Percentiles rank a stretch among this genome's conserved stretches.
Conservation (phyloP, 805 yeast species). For the Kluyveromyces aestuarii region DNA sequence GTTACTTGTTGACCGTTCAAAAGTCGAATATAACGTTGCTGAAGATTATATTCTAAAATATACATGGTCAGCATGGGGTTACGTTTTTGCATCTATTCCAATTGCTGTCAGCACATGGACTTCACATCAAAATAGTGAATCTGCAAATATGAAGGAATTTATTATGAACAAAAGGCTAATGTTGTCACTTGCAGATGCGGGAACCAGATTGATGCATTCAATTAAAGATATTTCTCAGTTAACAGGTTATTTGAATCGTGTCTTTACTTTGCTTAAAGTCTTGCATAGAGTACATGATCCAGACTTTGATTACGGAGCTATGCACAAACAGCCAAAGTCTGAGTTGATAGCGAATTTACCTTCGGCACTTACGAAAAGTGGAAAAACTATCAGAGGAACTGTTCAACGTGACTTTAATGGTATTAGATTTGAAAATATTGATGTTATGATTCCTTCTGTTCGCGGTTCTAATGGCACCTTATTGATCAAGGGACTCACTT, state of each 20-base stretch:
- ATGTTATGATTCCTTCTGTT: constrained; percentile 67
- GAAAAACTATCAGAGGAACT: constrained; percentile 52
- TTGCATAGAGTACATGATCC: constrained; percentile 73
- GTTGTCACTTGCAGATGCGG: constrained; percentile 91
- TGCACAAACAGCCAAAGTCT: constrained; percentile 21
- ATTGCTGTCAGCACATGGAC: constrained; percentile 52
- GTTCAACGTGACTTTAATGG: constrained; percentile 70
- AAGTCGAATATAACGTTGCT: constrained; percentile 59
- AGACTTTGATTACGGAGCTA: constrained; percentile 32
- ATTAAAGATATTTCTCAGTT: constrained; percentile 86
- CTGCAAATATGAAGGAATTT: constrained; percentile 73
- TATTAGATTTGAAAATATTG: constrained; percentile 73
- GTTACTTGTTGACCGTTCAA: constrained; percentile 43
- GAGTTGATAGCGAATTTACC: not conserved
- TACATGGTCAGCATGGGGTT: constrained; percentile 95
- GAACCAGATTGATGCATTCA: constrained; percentile 88
- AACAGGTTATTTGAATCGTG: constrained; percentile 84
- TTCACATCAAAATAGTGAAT: constrained; percentile 29
- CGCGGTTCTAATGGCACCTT: constrained; percentile 53
- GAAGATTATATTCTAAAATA: constrained; percentile 86
- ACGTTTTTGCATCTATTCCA: constrained; percentile 82
- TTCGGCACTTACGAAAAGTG: not conserved
- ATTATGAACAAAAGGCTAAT: constrained; percentile 84
- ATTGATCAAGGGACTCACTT: constrained; percentile 51
- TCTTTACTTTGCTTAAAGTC: constrained; percentile 64